These are phyloP conservation scores for Danielia reshetovae DNA, from an alignment of 805 yeast genomes.

Conservation along the genomic window DNA sequence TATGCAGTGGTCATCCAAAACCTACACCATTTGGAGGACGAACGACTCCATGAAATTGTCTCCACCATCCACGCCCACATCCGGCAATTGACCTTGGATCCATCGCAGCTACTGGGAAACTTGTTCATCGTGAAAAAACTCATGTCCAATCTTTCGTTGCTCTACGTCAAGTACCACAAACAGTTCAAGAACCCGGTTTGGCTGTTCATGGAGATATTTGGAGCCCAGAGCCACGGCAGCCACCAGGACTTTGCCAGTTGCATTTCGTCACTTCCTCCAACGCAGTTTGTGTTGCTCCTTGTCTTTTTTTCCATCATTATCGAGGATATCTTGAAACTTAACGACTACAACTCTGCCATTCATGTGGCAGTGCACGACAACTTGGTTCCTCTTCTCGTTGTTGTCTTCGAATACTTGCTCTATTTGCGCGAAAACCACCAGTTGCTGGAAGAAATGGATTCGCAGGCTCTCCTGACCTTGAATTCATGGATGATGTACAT, in stretches of 20 bases:
- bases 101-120: slow-evolving; percentile 3
- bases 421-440: slow-evolving; percentile 3
- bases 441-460: slow-evolving; percentile 9
- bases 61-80: slow-evolving; percentile 3
- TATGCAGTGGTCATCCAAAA: slow-evolving; percentile 58
- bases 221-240: not conserved
- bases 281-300: slow-evolving; percentile 15
- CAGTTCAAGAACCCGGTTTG: slow-evolving; percentile 41
- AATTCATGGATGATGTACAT: slow-evolving; percentile 37
- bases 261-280: slow-evolving; percentile 2
- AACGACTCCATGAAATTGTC: not conserved
- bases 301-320: slow-evolving; percentile 43
- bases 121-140: slow-evolving; percentile 53
- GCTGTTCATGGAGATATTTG: slow-evolving; percentile 1
- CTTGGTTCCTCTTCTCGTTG: slow-evolving; percentile 24
- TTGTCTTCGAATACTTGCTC: slow-evolving; percentile 17
- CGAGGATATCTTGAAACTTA: slow-evolving; percentile 46
- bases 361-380: slow-evolving; percentile 36
- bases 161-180: slow-evolving; percentile 38
- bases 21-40: slow-evolving; percentile 1
- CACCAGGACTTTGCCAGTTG: slow-evolving; percentile 1
- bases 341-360: slow-evolving; percentile 21
- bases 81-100: slow-evolving; percentile 5
- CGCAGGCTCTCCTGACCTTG: slow-evolving; percentile 23
- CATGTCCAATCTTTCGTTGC: slow-evolving; percentile 49